A percentile compares a stretch with the other conserved stretches of the same genome.
Conservation (phyloP, 140 eudicot species). For the Erigeron philadelphicus region DNA sequence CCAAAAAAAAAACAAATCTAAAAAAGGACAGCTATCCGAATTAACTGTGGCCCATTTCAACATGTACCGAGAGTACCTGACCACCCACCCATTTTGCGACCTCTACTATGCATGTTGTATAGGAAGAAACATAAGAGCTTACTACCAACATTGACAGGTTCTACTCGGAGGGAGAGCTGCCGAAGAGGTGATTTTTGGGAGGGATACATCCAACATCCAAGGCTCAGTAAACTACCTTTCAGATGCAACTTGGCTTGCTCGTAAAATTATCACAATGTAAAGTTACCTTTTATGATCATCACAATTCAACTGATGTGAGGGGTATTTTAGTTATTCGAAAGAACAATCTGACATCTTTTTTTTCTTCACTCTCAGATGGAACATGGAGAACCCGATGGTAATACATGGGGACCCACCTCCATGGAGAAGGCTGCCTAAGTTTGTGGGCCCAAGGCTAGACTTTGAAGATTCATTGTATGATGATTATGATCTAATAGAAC, state of each 20-base stretch:
- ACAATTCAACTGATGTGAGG: neutral
- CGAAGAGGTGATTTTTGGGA: constrained; percentile 78
- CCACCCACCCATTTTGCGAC: too few species aligned
- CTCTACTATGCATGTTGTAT: too few species aligned
- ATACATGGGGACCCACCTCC: constrained; percentile 88
- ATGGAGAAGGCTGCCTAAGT: constrained; percentile 53
- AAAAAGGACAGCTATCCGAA: too few species aligned
- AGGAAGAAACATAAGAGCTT: neutral
- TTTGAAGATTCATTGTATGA: constrained; percentile 82
- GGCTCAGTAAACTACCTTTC: constrained; percentile 85
- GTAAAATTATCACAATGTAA: constrained; percentile 81
- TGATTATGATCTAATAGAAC: constrained; percentile 47
- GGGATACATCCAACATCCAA: constrained; percentile 81
- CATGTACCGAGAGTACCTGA: too few species aligned
- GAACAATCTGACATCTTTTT: neutral
- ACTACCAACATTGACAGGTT: constrained; percentile 40
- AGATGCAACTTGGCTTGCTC: constrained; percentile 97
- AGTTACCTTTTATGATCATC: neutral
- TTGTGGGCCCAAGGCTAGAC: constrained; percentile 83
- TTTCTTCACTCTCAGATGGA: constrained; percentile 50
- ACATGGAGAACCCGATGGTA: constrained; percentile 82
- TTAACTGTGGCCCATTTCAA: too few species aligned
- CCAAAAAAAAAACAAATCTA: too few species aligned
- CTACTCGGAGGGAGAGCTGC: constrained; percentile 95
- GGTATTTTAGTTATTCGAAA: constrained; percentile 19